phyloP scores from a whole-genome alignment of 805 yeast species.

The Cyberlindnera galapagoensis region DNA sequence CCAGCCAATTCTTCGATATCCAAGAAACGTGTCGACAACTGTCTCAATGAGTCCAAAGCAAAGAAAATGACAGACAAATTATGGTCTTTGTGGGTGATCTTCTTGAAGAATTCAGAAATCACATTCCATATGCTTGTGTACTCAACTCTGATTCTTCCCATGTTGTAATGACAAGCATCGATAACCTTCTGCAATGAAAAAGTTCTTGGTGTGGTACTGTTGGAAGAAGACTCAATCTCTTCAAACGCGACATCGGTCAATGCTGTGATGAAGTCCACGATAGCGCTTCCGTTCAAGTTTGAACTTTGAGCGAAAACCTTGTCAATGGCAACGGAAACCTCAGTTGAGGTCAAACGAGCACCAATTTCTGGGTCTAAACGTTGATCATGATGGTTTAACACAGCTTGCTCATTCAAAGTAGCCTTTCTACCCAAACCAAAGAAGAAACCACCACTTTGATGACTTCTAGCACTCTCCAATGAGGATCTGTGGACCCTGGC shows the following conservation, averaged over 20 bases:
- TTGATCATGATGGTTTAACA: slow-evolving; percentile 66
- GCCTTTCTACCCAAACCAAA: slow-evolving; percentile 49
- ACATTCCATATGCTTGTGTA: slow-evolving; percentile 96
- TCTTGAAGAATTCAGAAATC: slow-evolving; percentile 84
- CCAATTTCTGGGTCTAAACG: slow-evolving; percentile 55
- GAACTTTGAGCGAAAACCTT: slow-evolving; percentile 81
- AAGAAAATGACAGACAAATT: slow-evolving; percentile 76
- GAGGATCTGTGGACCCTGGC: slow-evolving; percentile 52
- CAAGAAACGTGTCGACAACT: slow-evolving; percentile 84
- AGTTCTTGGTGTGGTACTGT: slow-evolving; percentile 77
- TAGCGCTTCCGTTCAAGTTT: slow-evolving; percentile 73
- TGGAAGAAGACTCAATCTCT: slow-evolving; percentile 85
- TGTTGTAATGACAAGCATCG: slow-evolving; percentile 95
- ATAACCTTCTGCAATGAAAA: slow-evolving; percentile 93
- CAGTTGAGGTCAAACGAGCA: slow-evolving; percentile 52
- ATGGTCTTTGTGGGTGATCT: slow-evolving; percentile 66
- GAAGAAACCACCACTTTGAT: slow-evolving; percentile 41
- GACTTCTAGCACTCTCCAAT: slow-evolving; percentile 41
- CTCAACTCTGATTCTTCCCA: slow-evolving; percentile 92
- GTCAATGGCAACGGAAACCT: slow-evolving; percentile 75
- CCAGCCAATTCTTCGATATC: slow-evolving; percentile 92
- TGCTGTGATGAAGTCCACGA: slow-evolving; percentile 81
- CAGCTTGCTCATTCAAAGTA: slow-evolving; percentile 60
- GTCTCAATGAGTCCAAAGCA: slow-evolving; percentile 92
- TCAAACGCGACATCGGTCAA: slow-evolving; percentile 81